A percentile compares a stretch with the other conserved stretches of the same genome.
phyloP scores from a whole-genome alignment of 1,139 yeast species.

The Taphrina communis region DNA sequence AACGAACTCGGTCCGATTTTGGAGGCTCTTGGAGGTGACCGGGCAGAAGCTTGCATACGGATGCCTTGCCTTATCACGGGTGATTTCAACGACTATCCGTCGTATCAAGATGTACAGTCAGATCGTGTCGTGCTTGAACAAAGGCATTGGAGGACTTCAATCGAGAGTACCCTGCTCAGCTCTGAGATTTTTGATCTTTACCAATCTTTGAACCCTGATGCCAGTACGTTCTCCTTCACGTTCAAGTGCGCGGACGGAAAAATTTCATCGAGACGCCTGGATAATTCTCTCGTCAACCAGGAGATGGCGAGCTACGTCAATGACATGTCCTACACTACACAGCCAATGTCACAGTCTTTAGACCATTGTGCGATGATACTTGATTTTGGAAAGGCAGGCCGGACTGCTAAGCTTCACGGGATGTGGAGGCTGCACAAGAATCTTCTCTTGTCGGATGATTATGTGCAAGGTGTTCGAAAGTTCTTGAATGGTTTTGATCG shows the following conservation, averaged over 20 bases:
- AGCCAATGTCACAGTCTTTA: not conserved
- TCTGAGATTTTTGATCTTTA: not conserved
- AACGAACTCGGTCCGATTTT: not conserved
- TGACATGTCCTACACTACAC: not conserved
- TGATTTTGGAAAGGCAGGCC: not conserved
- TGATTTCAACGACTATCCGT: conserved; percentile 16
- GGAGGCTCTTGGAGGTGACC: not conserved
- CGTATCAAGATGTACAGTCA: not conserved
- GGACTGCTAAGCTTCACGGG: not conserved
- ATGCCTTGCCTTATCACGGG: not conserved
- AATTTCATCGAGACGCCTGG: not conserved
- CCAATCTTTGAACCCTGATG: not conserved
- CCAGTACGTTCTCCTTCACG: not conserved
- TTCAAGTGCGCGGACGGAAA: not conserved
- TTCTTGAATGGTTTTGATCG: not conserved
- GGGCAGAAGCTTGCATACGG: not conserved
- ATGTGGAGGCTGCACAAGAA: not conserved
- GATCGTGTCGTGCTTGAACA: conserved; percentile 1
- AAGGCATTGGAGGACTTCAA: not conserved
- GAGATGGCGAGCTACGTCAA: not conserved
- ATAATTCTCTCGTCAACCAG: not conserved
- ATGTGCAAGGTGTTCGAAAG: not conserved
- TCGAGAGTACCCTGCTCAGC: not conserved
- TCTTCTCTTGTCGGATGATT: not conserved
- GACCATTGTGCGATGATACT: not conserved